Base-by-base conservation (phyloP, 345 rosid genomes). In the Syzygium grande region DNA sequence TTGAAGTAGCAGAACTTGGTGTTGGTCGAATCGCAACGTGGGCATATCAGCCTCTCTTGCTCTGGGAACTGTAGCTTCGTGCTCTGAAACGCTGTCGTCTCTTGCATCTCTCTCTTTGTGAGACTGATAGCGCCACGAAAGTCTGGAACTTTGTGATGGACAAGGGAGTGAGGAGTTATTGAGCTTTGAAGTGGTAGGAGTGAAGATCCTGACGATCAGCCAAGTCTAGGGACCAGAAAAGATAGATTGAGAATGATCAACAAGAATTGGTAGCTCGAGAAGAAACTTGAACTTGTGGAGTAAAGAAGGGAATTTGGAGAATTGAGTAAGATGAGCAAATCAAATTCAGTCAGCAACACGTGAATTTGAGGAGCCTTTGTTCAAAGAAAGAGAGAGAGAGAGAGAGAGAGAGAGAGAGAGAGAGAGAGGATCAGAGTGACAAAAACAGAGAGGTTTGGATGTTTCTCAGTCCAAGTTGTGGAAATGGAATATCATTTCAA, bases 1-100 rank as follows among this genome's bases (percentile, higher is more conserved):
- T 97, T 97, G 93, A 94, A 97, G 95, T 96, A 97, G 91, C 99
- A 97, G 95, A 97, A 97, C 58, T 97, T 97, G 84, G 99, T 97
- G 96, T 97, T 94, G 84, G 86, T 86, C 52, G 90, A 89, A 25
- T 89, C 88, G 68, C 90, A 89, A 27, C 90, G 78, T 9, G 90
- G 90, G 86, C 90, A 89, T 27, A 38, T 89, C 23, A 97, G 92
- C 90, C 95, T 95, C 88, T 94, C 97, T 89, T 92, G 96, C 91
- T 97, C 99, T 27, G 96, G 98, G 87, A 95, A 94, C 86, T 90
- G 94, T 5, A 94, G 93, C 89, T 87, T 79, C 59, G 91, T 59
- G 49, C 89, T 93, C 77, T 90, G 90, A 27, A 52, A 90, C 73
- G 92, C 51, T 77, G 94, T 73, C 63, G 86, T 85, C 86, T 89